Base-by-base conservation (phyloP, 176 grass and related monocot species). In the Carex kokanica region DNA sequence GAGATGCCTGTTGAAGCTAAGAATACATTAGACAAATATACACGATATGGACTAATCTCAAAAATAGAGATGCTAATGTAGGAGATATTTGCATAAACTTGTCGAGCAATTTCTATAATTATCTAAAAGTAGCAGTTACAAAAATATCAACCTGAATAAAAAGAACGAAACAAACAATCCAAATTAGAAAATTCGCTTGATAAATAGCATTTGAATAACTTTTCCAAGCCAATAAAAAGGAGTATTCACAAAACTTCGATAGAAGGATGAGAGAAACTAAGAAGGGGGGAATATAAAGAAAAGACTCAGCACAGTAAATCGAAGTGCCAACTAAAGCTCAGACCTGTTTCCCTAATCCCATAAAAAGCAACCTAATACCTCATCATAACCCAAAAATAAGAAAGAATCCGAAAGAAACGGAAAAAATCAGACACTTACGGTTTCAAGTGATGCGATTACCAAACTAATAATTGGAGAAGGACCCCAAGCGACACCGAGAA, bases 381-480 rank as follows among this genome's bases (percentile, higher is more conserved):
- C 1, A 25, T 34, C 47, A 56, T 41, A 55, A 52, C 25, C 51
- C 23, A 29, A 55, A 29, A 55, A 55, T 9, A 78, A 78, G 51
- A 78, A 56, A 78, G 72, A 54, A 78, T 78, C 51, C 49, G 49
- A 53, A 77, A 78, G 2, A 1, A n/a, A 56, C 0, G 13, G 18
- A 1, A 78, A 13, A 78, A 78, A 32, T 56, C 23, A 18, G 25
- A 78, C 21, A 78, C 31, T 78, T 17, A 17, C n/a, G 41, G 14
- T 73, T 73, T 43, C n/a, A 11, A 73, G 10, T 24, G 69, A 45
- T 73, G 18, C 20, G 41, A 51, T 73, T 78, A 78, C 51, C 73
- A 78, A 18, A 34, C 31, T 24, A 25, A 8, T 25, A 73, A 73
- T 73, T 23, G 34, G 20, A 78, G 24, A 78, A 47, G 62, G 0